Percentiles rank a stretch among this genome's conserved stretches.
These are phyloP conservation scores for Raphanus hybrid DNA, from an alignment of 441 rosid genomes.

Conservation along the genomic window DNA sequence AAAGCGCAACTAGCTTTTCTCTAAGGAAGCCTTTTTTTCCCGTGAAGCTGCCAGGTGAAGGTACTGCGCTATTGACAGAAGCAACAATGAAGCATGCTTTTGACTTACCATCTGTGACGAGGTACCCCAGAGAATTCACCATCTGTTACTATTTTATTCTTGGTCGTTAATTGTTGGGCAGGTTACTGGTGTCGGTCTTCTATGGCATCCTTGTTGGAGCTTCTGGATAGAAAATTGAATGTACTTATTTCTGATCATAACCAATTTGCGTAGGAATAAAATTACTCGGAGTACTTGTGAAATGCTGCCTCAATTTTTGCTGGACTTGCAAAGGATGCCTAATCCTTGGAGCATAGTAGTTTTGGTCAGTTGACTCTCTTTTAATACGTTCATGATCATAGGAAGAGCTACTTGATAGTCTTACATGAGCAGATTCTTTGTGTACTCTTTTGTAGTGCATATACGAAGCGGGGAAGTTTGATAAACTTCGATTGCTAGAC, in stretches of 20 bases:
- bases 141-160: constrained; percentile 5
- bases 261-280: constrained; percentile 54
- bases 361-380: constrained; percentile 61
- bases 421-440: constrained; percentile 15
- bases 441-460: constrained; percentile 60
- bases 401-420: background rate
- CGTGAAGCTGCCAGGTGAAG: constrained; percentile 53
- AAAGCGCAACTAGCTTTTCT: background rate
- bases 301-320: constrained; percentile 56
- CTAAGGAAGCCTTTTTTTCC: constrained; percentile 19
- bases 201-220: constrained; percentile 22
- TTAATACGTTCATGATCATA: constrained; percentile 18
- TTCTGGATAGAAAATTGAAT: constrained; percentile 25
- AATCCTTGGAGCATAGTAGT: constrained; percentile 69
- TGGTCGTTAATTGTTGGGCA: constrained; percentile 20
- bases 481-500: constrained; percentile 73
- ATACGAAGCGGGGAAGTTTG: constrained; percentile 69
- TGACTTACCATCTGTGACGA: constrained; percentile 61
- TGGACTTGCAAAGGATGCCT: constrained; percentile 69
- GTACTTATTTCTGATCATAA: constrained; percentile 44
- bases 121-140: constrained; percentile 50
- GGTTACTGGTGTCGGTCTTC: constrained; percentile 4
- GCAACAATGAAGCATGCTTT: constrained; percentile 59
- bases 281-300: constrained; percentile 51
- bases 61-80: constrained; percentile 52